phyloP scores from a whole-genome alignment of 176 grass and related monocot species.

The Musa itinerans region DNA sequence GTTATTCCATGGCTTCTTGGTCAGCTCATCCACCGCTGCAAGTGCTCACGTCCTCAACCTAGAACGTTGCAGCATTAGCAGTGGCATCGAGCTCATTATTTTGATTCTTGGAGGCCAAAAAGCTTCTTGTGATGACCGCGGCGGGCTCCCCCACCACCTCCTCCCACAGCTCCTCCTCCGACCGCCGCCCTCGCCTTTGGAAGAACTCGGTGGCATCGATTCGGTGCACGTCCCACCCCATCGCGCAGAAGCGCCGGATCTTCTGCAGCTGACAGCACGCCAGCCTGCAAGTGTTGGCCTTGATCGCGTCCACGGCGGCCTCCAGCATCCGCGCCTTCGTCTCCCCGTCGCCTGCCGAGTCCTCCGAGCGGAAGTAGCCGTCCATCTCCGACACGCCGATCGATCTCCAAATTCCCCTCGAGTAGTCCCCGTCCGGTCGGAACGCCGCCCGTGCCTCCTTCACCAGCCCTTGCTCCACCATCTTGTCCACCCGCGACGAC shows the following conservation, averaged over 20 bases:
- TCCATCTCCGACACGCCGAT: constrained; percentile 43
- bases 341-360: constrained; percentile 18
- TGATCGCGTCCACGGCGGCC: constrained; percentile 55
- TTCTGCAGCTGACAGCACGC: constrained; percentile 53
- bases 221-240: constrained; percentile 48
- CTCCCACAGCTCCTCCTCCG: background rate
- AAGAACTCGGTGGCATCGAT: constrained; percentile 70
- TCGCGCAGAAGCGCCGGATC: constrained; percentile 40
- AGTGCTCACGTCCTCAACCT: too few relatives aligned
- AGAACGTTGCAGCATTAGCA: too few relatives aligned
- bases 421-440: constrained; percentile 10
- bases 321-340: constrained; percentile 24
- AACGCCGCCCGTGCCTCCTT: constrained; percentile 23
- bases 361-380: constrained; percentile 40
- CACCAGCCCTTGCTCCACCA: constrained; percentile 27
- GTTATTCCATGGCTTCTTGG: too few relatives aligned
- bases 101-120: background rate
- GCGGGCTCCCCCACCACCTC: background rate
- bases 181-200: constrained; percentile 24
- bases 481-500: constrained; percentile 21
- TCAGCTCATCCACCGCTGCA: too few relatives aligned
- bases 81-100: too few relatives aligned
- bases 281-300: constrained; percentile 57
- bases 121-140: background rate
- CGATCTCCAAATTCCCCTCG: constrained; percentile 13